These are phyloP conservation scores for Sechiopsis laciniata DNA, from an alignment of 306 rosid genomes.

Conservation along the genomic window DNA sequence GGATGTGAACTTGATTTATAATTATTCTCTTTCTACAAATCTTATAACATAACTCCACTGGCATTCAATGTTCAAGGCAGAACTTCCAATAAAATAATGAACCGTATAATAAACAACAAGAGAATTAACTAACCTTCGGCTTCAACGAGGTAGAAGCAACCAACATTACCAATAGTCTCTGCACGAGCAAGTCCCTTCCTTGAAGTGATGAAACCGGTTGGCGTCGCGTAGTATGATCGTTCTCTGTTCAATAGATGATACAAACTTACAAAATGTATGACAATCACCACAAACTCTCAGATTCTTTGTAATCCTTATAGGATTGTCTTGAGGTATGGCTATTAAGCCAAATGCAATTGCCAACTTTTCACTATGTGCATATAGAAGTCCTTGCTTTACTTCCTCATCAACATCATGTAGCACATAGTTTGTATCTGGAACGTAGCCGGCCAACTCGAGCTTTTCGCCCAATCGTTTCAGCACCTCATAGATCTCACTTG, in stretches of 20 bases:
- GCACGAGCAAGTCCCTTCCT: slow-evolving; percentile 58
- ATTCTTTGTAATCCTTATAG: slow-evolving; percentile 68
- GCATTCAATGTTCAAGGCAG: not conserved
- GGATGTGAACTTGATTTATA: not conserved
- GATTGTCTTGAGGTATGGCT: slow-evolving; percentile 35
- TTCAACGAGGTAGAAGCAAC: slow-evolving; percentile 13
- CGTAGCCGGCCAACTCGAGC: slow-evolving; percentile 55
- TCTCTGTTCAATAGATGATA: slow-evolving; percentile 45
- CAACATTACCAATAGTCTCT: slow-evolving; percentile 59
- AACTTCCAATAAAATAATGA: not conserved
- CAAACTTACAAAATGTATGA: slow-evolving; percentile 61
- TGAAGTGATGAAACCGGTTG: slow-evolving; percentile 72
- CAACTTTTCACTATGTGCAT: slow-evolving; percentile 64
- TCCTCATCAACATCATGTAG: slow-evolving; percentile 79
- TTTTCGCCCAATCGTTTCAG: slow-evolving; percentile 42
- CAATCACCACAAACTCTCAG: slow-evolving; percentile 81
- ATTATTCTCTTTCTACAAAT: not conserved
- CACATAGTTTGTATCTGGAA: slow-evolving; percentile 57
- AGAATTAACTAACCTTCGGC: too few species aligned
- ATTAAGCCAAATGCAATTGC: slow-evolving; percentile 73
- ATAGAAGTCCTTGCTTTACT: slow-evolving; percentile 53
- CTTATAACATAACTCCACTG: not conserved
- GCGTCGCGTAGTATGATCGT: slow-evolving; percentile 58
- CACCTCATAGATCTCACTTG: slow-evolving; percentile 47
- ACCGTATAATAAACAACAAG: not conserved